Conservation (phyloP, 176 grass and related monocot species). For the Avena sativa region DNA sequence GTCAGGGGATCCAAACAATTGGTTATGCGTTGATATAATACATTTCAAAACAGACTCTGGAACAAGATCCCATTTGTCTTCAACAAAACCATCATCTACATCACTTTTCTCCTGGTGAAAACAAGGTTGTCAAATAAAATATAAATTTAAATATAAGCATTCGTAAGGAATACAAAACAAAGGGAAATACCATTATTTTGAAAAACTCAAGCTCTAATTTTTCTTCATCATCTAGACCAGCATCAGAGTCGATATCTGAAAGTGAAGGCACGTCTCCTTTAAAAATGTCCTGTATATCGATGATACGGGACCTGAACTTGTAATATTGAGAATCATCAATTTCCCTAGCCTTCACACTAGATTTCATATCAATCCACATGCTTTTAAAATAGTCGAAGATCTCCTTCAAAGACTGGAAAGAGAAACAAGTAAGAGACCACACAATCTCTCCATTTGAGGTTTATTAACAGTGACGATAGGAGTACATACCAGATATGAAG, state of each 20-base stretch:
- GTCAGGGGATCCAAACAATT: constrained; percentile 77
- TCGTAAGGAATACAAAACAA: constrained; percentile 24
- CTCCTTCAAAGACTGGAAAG: constrained; percentile 66
- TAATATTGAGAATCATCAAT: constrained; percentile 64
- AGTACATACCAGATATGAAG: constrained; percentile 76
- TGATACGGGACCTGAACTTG: constrained; percentile 75
- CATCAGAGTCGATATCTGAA: constrained; percentile 54
- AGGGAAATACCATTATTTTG: constrained; percentile 50
- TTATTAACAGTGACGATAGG: constrained; percentile 25
- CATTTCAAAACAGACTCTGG: constrained; percentile 68
- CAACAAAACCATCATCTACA: constrained; percentile 50
- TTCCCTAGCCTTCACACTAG: constrained; percentile 68
- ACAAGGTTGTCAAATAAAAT: constrained; percentile 20
- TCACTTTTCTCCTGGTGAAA: constrained; percentile 60
- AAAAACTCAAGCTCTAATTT: constrained; percentile 67
- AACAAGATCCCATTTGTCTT: constrained; percentile 75
- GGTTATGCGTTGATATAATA: constrained; percentile 72
- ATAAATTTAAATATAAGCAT: constrained; percentile 21
- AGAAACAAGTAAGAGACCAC: constrained; percentile 44
- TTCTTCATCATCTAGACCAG: constrained; percentile 59
- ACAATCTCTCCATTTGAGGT: not conserved
- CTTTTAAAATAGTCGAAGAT: constrained; percentile 80
- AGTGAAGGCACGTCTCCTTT: constrained; percentile 54
- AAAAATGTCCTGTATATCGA: constrained; percentile 78
- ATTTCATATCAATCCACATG: constrained; percentile 89